Conservation (phyloP, 2,329 filamentous ascomycete species). For the Pseudogymnoascus sp. region DNA sequence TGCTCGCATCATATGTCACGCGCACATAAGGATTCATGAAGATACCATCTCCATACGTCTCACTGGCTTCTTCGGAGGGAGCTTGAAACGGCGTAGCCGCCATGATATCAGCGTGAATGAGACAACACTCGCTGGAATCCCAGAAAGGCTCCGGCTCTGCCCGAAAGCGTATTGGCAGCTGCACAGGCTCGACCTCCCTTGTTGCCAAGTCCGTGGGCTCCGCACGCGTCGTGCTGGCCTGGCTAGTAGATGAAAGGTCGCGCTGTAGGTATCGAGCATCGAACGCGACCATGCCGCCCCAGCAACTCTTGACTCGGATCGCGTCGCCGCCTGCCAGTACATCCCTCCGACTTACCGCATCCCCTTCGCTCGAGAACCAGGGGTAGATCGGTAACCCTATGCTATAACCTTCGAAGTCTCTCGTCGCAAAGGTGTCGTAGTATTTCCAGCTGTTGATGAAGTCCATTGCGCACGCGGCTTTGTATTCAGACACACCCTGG, state of each 20-base stretch:
- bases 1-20: slow-evolving; percentile 54
- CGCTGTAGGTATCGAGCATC: slow-evolving; percentile 52
- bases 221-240: not conserved
- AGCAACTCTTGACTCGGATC: slow-evolving; percentile 64
- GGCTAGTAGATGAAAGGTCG: slow-evolving; percentile 7
- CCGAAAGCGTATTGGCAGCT: slow-evolving; percentile 46
- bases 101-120: slow-evolving; percentile 42
- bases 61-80: slow-evolving; percentile 33
- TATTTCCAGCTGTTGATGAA: slow-evolving; percentile 59
- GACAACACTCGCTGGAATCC: slow-evolving; percentile 58
- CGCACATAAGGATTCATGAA: slow-evolving; percentile 70
- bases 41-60: slow-evolving; percentile 37
- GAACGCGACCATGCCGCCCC: slow-evolving; percentile 68
- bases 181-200: slow-evolving; percentile 21
- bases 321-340: slow-evolving; percentile 53
- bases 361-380: slow-evolving; percentile 49
- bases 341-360: slow-evolving; percentile 50
- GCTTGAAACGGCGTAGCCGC: slow-evolving; percentile 21
- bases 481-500: slow-evolving; percentile 40
- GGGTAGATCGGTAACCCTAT: slow-evolving; percentile 60
- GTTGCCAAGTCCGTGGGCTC: slow-evolving; percentile 19
- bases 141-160: slow-evolving; percentile 50
- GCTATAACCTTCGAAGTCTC: slow-evolving; percentile 56
- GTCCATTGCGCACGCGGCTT: slow-evolving; percentile 63
- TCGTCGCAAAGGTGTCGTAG: slow-evolving; percentile 67